Percentiles rank a stretch among this genome's conserved stretches.
Conservation (phyloP, 2,329 filamentous ascomycete species). For the Fusarium pininemorale region DNA sequence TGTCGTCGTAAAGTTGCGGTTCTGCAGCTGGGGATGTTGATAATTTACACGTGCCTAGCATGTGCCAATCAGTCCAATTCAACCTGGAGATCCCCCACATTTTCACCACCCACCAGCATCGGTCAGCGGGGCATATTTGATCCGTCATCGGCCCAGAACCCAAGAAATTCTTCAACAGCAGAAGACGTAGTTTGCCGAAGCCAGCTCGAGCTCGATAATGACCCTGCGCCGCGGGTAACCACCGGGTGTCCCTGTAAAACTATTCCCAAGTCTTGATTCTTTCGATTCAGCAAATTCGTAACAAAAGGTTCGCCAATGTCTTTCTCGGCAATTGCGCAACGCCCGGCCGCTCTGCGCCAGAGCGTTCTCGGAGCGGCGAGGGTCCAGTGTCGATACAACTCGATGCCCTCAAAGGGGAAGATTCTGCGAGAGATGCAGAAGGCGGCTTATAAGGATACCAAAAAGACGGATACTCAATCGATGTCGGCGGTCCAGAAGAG, state of each 20-base stretch:
- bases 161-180: conserved; percentile 39
- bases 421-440: conserved; percentile 45
- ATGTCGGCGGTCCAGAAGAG: conserved; percentile 46
- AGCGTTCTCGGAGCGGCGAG: conserved; percentile 32
- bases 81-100: neutral
- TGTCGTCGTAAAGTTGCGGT: conserved; percentile 1
- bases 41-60: conserved; percentile 17
- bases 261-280: neutral
- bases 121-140: conserved; percentile 27
- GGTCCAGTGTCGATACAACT: conserved; percentile 40
- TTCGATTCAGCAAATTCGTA: neutral
- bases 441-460: conserved; percentile 31
- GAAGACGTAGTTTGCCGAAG: neutral
- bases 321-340: conserved; percentile 32
- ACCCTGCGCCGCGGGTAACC: conserved; percentile 39
- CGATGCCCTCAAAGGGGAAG: conserved; percentile 38
- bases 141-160: conserved; percentile 36
- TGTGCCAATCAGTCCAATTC: neutral
- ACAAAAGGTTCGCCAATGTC: conserved; percentile 24
- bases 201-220: conserved; percentile 38
- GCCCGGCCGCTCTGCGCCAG: conserved; percentile 33
- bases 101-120: neutral
- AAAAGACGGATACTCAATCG: conserved; percentile 41
- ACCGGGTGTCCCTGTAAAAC: conserved; percentile 15
- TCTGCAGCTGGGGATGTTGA: neutral